A percentile compares a stretch with the other conserved stretches of the same genome.
These are phyloP conservation scores for Dendrobium nobile DNA, from an alignment of 106 monocot genomes.

Conservation along the genomic window DNA sequence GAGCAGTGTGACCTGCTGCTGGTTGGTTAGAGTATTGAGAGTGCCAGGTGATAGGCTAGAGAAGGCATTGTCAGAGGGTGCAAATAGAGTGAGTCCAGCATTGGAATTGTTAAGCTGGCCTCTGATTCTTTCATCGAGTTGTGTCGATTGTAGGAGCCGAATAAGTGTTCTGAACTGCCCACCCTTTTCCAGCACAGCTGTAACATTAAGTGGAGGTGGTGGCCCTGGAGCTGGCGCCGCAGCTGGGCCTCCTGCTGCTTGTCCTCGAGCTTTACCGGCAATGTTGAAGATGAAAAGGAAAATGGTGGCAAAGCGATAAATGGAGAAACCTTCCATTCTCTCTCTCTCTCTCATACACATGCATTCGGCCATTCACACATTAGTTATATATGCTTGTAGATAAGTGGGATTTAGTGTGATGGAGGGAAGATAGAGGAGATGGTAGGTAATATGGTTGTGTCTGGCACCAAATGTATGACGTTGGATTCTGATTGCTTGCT, in stretches of 20 bases:
- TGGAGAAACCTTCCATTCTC: constrained; percentile 4
- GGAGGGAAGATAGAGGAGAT: background rate
- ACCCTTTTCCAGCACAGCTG: constrained; percentile 31
- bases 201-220: background rate
- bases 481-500: background rate
- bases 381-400: background rate
- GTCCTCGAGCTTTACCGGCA: background rate
- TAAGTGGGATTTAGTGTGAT: background rate
- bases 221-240: background rate
- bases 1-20: constrained; percentile 38
- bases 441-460: background rate
- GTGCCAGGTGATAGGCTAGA: constrained; percentile 45
- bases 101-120: constrained; percentile 56
- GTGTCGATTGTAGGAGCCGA: constrained; percentile 40
- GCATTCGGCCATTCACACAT: background rate
- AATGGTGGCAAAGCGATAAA: background rate
- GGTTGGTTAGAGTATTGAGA: constrained; percentile 31
- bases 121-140: constrained; percentile 35
- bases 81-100: constrained; percentile 53
- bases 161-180: constrained; percentile 45
- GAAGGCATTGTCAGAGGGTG: constrained; percentile 83
- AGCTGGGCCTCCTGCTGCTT: background rate
- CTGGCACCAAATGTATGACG: background rate
- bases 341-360: background rate
- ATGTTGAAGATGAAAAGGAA: background rate